phyloP scores from a whole-genome alignment of 192 early-diverging fungal genomes.

The Gamsiella multidivaricata region DNA sequence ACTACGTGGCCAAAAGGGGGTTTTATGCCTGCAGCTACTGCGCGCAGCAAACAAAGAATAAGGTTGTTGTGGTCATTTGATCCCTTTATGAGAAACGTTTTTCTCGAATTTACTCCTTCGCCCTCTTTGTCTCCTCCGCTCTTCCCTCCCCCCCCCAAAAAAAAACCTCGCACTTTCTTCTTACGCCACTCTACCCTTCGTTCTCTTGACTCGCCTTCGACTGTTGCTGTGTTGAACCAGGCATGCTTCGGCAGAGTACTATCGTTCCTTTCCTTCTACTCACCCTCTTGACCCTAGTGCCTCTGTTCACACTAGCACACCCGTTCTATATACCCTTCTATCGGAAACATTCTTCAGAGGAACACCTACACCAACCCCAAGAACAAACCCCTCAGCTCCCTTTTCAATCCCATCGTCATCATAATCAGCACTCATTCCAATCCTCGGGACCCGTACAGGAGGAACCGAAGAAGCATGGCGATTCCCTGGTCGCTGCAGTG shows the following conservation, averaged over 20 bases:
- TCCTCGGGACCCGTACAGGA: background rate
- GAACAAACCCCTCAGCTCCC: conserved; percentile 11
- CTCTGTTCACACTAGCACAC: background rate
- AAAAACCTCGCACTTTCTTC: background rate
- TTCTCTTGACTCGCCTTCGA: background rate
- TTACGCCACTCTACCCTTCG: background rate
- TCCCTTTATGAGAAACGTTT: background rate
- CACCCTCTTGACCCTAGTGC: conserved; percentile 8
- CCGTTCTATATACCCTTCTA: conserved; percentile 23
- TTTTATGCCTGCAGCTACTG: no score
- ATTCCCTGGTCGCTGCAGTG: background rate
- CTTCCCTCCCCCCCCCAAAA: background rate
- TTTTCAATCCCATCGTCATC: conserved; percentile 1
- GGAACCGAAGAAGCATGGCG: background rate
- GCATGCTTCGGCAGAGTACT: conserved; percentile 38
- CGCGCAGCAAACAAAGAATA: no score
- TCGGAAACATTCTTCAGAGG: background rate
- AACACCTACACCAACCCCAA: conserved; percentile 10
- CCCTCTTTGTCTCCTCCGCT: background rate
- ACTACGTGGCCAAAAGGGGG: no score
- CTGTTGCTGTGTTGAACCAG: no score
- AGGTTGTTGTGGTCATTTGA: background rate
- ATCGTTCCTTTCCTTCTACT: conserved; percentile 21
- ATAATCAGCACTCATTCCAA: conserved; percentile 9
- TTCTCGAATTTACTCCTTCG: background rate